phyloP scores from a whole-genome alignment of 192 early-diverging fungal species.

The Coemansia sp. region DNA sequence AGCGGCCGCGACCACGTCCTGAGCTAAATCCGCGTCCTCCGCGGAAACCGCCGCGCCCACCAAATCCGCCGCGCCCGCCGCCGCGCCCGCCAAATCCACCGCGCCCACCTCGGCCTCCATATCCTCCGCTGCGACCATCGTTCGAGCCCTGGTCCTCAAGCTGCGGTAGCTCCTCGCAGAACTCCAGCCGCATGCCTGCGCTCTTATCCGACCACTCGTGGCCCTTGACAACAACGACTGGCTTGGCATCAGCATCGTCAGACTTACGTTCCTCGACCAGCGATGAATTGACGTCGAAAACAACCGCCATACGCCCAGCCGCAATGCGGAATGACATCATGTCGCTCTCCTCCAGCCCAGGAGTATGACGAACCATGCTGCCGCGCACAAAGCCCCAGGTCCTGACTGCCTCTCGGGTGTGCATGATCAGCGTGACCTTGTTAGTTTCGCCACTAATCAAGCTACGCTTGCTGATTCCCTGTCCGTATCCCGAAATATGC shows the following conservation, averaged over 20 bases:
- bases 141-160: conserved; percentile 57
- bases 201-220: conserved; percentile 66
- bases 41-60: conserved; percentile 45
- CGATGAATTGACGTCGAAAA: conserved; percentile 77
- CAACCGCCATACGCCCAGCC: conserved; percentile 76
- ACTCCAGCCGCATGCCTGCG: conserved; percentile 65
- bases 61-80: conserved; percentile 31
- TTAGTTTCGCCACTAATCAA: conserved; percentile 82
- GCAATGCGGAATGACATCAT: conserved; percentile 80
- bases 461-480: conserved; percentile 81
- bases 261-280: conserved; percentile 69
- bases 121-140: conserved; percentile 28
- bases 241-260: conserved; percentile 22
- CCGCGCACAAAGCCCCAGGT: conserved; percentile 85
- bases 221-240: conserved; percentile 62
- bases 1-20: background rate
- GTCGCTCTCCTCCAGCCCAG: conserved; percentile 71
- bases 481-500: conserved; percentile 79
- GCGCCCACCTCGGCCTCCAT: conserved; percentile 53
- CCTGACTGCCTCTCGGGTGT: conserved; percentile 64
- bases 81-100: conserved; percentile 49
- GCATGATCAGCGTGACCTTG: conserved; percentile 71
- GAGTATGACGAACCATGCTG: conserved; percentile 69
- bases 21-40: conserved; percentile 11
- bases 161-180: conserved; percentile 77